Base-by-base conservation (phyloP, 78 protist genomes). In the Tieghemostelium lacteum region DNA sequence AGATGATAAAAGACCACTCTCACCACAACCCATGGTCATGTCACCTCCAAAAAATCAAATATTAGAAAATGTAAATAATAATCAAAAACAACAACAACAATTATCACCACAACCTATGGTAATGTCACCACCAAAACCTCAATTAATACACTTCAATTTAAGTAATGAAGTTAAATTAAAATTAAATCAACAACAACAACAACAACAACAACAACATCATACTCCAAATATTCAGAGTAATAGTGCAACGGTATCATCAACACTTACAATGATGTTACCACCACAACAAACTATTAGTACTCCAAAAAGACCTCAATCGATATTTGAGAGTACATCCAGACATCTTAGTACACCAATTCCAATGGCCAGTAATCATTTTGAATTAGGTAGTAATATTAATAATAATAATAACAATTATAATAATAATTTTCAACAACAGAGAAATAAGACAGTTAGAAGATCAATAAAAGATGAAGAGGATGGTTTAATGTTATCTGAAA, bases 381-480 rank as follows among this genome's bases (percentile, higher is more conserved):
- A 8, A 65, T 5, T 20, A 37, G 24, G 8, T 37, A 20, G 54
- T 10, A 62, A 37, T 62, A 62, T 37, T 20, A 58, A 58, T 58
- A 20, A 20, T 20, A 6, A 22, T 58, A 20, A 29, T 29, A 4
- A 31, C 4, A 4, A 31, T 17, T 33, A 29, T 31, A 72, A 72
- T 54, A 52, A 72, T 17, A 67, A 54, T 26, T 45, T 67, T 19
- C 36, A 64, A 36, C 31, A 58, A 67, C 36, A 50, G n/a, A 50
- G 63, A n/a, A 34, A 26, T 26, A 58, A 50, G 37, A 54, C 29
- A 10, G 14, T 66, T 17, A 49, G 73, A 55, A 64, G 37, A n/a
- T 66, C 76, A 2, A 71, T 64, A 4, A 57, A 50, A 8, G 73
- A 54, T 14, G 91, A 83, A 69, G 65, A 52, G 5, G 91, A 83